phyloP scores from a whole-genome alignment of 192 early-diverging fungal genomes.

The Backusella tarrabulga region DNA sequence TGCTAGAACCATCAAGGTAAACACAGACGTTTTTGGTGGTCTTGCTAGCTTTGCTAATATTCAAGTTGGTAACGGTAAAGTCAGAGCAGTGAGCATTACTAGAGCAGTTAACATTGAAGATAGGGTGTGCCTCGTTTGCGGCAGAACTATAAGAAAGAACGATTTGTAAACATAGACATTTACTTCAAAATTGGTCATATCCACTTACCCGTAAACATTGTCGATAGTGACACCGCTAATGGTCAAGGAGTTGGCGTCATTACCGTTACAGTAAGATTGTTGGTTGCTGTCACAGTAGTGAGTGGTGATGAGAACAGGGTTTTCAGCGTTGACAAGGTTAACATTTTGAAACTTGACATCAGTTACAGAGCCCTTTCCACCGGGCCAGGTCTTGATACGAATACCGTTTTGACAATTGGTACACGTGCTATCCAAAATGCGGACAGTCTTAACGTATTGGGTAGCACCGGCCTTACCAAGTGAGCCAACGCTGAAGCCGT shows the following conservation, averaged over 20 bases:
- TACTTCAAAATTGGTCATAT: background rate
- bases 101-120: constrained; percentile 22
- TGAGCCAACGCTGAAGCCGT: constrained; percentile 22
- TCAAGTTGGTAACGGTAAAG: constrained; percentile 10
- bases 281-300: constrained; percentile 45
- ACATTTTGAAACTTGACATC: constrained; percentile 45
- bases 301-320: constrained; percentile 40
- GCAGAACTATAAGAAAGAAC: constrained; percentile 1
- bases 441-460: constrained; percentile 40
- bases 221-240: constrained; percentile 43
- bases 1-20: constrained; percentile 16
- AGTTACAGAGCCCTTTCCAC: constrained; percentile 43
- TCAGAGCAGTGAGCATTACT: constrained; percentile 15
- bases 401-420: constrained; percentile 41
- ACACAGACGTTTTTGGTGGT: constrained; percentile 10
- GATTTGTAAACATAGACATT: background rate
- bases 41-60: background rate
- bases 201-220: constrained; percentile 36
- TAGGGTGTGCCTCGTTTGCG: background rate
- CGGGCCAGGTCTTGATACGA: constrained; percentile 50
- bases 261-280: constrained; percentile 31
- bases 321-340: constrained; percentile 30
- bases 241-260: constrained; percentile 26
- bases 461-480: constrained; percentile 14
- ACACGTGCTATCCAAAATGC: constrained; percentile 26